Evolutionary conservation across 2,329 filamentous ascomycete genomes (phyloP).

Genomic region (Nigrospora oryzae): DNA sequence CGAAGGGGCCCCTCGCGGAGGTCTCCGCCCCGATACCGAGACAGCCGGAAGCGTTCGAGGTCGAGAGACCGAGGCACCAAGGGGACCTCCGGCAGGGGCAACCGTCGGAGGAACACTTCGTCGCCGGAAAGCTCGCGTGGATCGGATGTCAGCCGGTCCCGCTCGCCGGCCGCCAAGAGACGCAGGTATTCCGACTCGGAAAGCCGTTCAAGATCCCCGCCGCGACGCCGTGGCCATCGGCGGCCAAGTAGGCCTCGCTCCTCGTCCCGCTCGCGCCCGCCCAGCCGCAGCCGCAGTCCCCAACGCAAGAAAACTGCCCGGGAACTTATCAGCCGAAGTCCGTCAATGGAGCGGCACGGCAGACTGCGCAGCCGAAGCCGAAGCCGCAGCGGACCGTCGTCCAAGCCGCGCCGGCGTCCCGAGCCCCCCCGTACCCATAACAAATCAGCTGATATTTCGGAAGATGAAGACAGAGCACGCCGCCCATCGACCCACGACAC

Average conservation of each 20-base stretch:
- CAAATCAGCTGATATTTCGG: conserved; percentile 49
- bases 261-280: conserved; percentile 16
- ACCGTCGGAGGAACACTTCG: conserved; percentile 17
- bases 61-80: conserved; percentile 16
- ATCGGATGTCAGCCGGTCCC: conserved; percentile 17
- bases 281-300: conserved; percentile 19
- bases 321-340: conserved; percentile 25
- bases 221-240: conserved; percentile 29
- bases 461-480: conserved; percentile 35
- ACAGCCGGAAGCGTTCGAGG: conserved; percentile 18
- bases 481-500: conserved; percentile 22
- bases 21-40: conserved; percentile 16
- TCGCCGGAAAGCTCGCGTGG: conserved; percentile 15
- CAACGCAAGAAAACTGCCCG: conserved; percentile 21
- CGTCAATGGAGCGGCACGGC: conserved; percentile 22
- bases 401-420: conserved; percentile 43
- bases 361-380: conserved; percentile 21
- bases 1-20: conserved; percentile 12
- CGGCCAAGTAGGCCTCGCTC: conserved; percentile 28
- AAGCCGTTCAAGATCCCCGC: conserved; percentile 33
- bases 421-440: conserved; percentile 40
- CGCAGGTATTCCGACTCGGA: conserved; percentile 40
- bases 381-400: conserved; percentile 21
- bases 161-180: conserved; percentile 38
- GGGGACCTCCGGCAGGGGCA: conserved; percentile 13